A percentile compares a stretch with the other conserved stretches of the same genome.
Evolutionary conservation across 2,329 filamentous ascomycete genomes (phyloP).

Genomic region (Ophiocordyceps unilateralis): DNA sequence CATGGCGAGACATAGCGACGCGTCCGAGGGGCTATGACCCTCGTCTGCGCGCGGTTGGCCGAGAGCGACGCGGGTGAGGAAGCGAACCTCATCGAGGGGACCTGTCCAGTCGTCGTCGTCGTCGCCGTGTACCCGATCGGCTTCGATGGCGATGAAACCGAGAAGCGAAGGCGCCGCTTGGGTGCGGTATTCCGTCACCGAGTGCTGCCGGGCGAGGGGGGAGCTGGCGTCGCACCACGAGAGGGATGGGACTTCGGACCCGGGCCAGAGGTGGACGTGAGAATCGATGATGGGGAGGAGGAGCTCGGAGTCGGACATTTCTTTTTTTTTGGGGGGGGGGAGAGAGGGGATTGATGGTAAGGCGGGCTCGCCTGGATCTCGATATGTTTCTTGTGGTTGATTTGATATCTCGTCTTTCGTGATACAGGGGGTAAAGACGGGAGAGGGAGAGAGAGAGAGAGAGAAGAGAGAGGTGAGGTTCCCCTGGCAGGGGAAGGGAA

Average conservation of each 20-base stretch:
- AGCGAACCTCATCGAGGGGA: constrained; percentile 56
- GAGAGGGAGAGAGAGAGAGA: neutral
- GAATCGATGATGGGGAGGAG: constrained; percentile 60
- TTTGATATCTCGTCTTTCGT: too few species aligned
- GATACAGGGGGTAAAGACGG: too few species aligned
- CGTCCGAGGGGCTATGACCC: constrained; percentile 30
- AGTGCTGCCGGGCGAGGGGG: constrained; percentile 46
- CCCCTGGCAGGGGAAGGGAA: too few species aligned
- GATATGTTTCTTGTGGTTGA: too few species aligned
- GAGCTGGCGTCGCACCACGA: constrained; percentile 48
- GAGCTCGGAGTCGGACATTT: constrained; percentile 8
- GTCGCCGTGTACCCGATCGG: constrained; percentile 37
- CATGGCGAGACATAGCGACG: constrained; percentile 45
- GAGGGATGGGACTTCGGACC: constrained; percentile 46
- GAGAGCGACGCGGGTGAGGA: constrained; percentile 47
- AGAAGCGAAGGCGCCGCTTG: constrained; percentile 26
- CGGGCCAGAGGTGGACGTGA: constrained; percentile 78
- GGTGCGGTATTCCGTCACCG: constrained; percentile 44
- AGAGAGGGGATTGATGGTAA: too few species aligned
- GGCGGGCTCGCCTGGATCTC: too few species aligned
- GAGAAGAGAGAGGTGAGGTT: neutral
- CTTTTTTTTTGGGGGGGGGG: neutral
- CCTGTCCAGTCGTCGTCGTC: constrained; percentile 42
- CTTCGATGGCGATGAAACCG: constrained; percentile 72
- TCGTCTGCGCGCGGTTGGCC: constrained; percentile 39